Evolutionary conservation across 371 early-diverging fungal species (phyloP), one percentile per base, ranked within the genome.

Genomic region (Coemansia linderi): DNA sequence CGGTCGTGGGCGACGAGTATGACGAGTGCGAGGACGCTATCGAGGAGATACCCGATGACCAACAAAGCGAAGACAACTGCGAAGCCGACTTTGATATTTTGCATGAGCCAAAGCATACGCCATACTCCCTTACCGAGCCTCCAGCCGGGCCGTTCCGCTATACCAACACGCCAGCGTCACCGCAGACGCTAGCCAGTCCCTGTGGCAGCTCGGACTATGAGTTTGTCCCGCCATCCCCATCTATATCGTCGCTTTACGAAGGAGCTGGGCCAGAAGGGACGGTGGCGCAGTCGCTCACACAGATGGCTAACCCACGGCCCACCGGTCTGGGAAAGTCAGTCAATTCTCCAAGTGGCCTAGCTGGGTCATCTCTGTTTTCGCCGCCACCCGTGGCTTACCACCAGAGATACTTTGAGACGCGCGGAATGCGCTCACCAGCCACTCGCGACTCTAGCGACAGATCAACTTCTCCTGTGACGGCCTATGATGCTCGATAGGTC

Each of bases 161-260:
- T 37, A 59, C 31, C 5, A 65, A 59, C 40, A 61, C 67, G 19
- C 70, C 73, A 1, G 44, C 46, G 19, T 66, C 73, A 33, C 68
- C 78, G 13, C 70, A 40, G 2, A 73, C 73, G 0, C 63, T 70
- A 15, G 67, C 67, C 54, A 78, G 78, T 36, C 78, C 71, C 36
- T 70, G 78, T 43, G 67, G 64, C 59, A 78, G 78, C 63, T 50
- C 50, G 9, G 78, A 78, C 60, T 78, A 66, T 50, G 73, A 70
- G 54, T 70, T 78, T 24, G 70, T 78, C 27, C 78, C 78, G 38
- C 73, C 73, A 48, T 78, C 78, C 29, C 78, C 78, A 24, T 78
- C 78, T 19, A 73, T 73, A n/a, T 61, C 73, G 17, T 78, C 73
- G 54, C 48, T 78, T 13, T 73, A 73, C 39, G 78, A 69, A 57